Evolutionary conservation across 306 rosid species (phyloP).

Genomic region (Ochetophila trinervis): DNA sequence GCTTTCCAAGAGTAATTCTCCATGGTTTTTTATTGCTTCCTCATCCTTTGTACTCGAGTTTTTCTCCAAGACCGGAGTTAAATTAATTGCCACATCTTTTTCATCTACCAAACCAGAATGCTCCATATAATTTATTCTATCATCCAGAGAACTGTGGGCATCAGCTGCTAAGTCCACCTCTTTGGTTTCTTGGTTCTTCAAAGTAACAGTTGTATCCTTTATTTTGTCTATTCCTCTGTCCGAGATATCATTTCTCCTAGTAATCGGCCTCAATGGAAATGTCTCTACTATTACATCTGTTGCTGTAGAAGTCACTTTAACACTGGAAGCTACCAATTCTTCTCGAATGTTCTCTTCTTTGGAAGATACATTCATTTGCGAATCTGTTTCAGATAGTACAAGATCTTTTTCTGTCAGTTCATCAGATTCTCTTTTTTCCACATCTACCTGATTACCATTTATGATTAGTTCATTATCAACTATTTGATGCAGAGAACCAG

Average conservation of each 20-base stretch:
- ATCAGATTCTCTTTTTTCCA: slow-evolving; percentile 18
- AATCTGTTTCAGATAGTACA: slow-evolving; percentile 25
- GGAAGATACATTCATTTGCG: slow-evolving; percentile 24
- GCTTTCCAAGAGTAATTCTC: slow-evolving; percentile 34
- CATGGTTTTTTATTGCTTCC: slow-evolving; percentile 28
- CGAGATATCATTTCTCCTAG: slow-evolving; percentile 25
- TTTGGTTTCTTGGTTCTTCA: slow-evolving; percentile 30
- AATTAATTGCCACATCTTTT: slow-evolving; percentile 31
- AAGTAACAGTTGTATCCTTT: slow-evolving; percentile 24
- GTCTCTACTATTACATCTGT: slow-evolving; percentile 64
- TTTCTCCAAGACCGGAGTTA: slow-evolving; percentile 27
- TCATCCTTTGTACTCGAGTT: slow-evolving; percentile 26
- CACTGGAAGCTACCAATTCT: slow-evolving; percentile 23
- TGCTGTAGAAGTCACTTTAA: slow-evolving; percentile 34
- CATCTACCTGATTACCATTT: slow-evolving; percentile 16
- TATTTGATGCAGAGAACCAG: slow-evolving; percentile 1
- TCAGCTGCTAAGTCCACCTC: slow-evolving; percentile 18
- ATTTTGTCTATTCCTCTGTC: slow-evolving; percentile 34
- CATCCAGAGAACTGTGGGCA: slow-evolving; percentile 25
- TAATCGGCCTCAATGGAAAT: slow-evolving; percentile 55
- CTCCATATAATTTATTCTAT: slow-evolving; percentile 23
- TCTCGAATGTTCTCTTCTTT: slow-evolving; percentile 35
- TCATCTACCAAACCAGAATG: slow-evolving; percentile 26
- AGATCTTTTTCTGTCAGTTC: slow-evolving; percentile 26
- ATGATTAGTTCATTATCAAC: slow-evolving; percentile 3